phyloP scores from a whole-genome alignment of 495 filamentous ascomycete genomes.

The Bathelium albidoporum region DNA sequence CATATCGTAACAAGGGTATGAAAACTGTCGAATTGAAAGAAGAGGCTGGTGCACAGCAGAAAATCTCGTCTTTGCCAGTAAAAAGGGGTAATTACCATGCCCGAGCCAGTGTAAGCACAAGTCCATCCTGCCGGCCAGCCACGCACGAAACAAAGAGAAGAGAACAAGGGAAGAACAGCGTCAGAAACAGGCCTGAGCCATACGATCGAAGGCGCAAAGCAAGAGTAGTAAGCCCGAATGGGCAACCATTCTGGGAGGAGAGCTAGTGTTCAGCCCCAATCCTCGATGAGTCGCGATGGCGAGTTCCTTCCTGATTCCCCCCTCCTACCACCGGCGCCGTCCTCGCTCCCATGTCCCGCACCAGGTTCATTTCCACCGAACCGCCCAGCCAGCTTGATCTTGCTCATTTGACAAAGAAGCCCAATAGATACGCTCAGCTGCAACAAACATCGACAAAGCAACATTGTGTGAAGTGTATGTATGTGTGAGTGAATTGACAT shows the following conservation, averaged over 20 bases:
- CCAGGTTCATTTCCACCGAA: conserved; percentile 2
- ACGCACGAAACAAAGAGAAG: background rate
- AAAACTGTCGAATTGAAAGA: background rate
- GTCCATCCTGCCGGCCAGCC: background rate
- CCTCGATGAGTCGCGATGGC: background rate
- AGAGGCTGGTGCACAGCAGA: background rate
- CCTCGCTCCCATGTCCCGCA: too few relatives aligned
- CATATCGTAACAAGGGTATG: background rate
- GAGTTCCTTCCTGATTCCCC: background rate
- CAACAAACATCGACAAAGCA: background rate
- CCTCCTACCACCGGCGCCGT: background rate
- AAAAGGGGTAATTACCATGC: background rate
- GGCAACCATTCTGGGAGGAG: background rate
- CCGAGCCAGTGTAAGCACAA: background rate
- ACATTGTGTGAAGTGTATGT: background rate
- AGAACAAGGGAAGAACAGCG: background rate
- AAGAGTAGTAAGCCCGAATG: background rate
- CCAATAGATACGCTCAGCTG: conserved; percentile 6
- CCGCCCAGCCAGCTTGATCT: background rate
- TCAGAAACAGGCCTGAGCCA: background rate
- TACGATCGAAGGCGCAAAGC: background rate
- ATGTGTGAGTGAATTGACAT: background rate
- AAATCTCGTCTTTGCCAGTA: too few relatives aligned
- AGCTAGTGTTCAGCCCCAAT: too few relatives aligned
- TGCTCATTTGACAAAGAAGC: background rate